Conservation (phyloP, 2,329 filamentous ascomycete species). For the Dothideomycetidae sp. region DNA sequence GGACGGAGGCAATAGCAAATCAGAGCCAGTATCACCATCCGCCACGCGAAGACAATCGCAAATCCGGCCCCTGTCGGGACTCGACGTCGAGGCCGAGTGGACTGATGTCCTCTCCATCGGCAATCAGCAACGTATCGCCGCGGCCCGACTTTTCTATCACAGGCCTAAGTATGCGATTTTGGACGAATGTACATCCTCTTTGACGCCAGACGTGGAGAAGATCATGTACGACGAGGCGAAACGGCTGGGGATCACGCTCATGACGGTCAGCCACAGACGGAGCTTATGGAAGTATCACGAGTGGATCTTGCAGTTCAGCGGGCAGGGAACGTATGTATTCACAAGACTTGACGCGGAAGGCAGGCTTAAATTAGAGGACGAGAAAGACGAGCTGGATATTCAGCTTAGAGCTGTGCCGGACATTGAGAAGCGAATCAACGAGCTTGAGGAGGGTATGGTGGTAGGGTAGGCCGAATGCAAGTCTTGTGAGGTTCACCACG, state of each 20-base stretch:
- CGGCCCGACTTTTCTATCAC: constrained; percentile 93
- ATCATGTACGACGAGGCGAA: constrained; percentile 98
- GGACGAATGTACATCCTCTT: constrained; percentile 88
- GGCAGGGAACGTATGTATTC: constrained; percentile 82
- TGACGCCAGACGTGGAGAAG: constrained; percentile 90
- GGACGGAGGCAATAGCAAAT: not conserved
- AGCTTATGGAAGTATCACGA: constrained; percentile 96
- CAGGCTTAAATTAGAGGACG: constrained; percentile 79
- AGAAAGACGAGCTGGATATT: constrained; percentile 87
- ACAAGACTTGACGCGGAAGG: constrained; percentile 78
- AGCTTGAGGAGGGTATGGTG: constrained; percentile 38
- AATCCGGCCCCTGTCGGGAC: constrained; percentile 35
- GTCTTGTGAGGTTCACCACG: no score
- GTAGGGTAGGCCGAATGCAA: no score
- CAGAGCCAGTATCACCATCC: not conserved
- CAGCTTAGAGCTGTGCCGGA: constrained; percentile 75
- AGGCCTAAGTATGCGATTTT: constrained; percentile 84
- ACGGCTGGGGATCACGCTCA: constrained; percentile 76
- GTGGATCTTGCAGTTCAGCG: constrained; percentile 91
- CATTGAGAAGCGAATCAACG: constrained; percentile 68
- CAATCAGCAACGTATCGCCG: constrained; percentile 88
- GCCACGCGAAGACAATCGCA: constrained; percentile 11
- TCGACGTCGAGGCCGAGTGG: constrained; percentile 95
- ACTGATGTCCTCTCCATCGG: constrained; percentile 84
- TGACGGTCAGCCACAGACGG: constrained; percentile 86